phyloP scores from a whole-genome alignment of 345 rosid genomes.

The Linum usitatissimum region DNA sequence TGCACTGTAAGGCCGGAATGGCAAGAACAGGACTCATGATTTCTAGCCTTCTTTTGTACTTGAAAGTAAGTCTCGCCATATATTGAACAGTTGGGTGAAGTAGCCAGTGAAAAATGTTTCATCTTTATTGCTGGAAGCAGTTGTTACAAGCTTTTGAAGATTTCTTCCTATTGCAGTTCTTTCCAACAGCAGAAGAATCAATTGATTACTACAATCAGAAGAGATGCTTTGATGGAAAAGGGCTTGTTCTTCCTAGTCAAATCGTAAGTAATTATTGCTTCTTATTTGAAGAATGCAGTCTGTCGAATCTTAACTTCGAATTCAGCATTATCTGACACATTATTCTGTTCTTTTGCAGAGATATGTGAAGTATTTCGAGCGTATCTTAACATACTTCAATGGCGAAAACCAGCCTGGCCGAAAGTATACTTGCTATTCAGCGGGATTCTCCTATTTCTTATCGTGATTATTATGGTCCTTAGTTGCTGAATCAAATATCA shows the following conservation, averaged over 20 bases:
- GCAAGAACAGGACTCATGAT: conserved; percentile 92
- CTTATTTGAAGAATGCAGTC: conserved; percentile 4
- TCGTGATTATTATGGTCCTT: conserved; percentile 1
- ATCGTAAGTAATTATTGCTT: conserved; percentile 43
- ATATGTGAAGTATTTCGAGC: conserved; percentile 76
- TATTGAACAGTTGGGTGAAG: neutral
- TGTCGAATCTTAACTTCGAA: neutral
- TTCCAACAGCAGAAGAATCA: conserved; percentile 87
- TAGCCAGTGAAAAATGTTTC: neutral
- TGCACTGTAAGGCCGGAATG: conserved; percentile 93
- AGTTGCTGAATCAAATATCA: conserved; percentile 10
- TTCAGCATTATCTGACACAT: conserved; percentile 5
- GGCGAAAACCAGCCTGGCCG: conserved; percentile 78
- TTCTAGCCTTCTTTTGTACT: conserved; percentile 69
- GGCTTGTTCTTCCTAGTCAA: conserved; percentile 86
- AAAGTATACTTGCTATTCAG: conserved; percentile 31
- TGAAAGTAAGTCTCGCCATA: conserved; percentile 34
- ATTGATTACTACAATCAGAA: conserved; percentile 82
- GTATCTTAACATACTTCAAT: conserved; percentile 58
- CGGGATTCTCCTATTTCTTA: conserved; percentile 5
- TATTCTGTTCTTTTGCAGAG: conserved; percentile 31
- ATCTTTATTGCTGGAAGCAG: neutral
- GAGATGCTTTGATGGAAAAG: conserved; percentile 86
- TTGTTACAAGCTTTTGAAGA: neutral
- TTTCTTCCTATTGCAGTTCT: conserved; percentile 44